Evolutionary conservation across 768 basidiomycete species (phyloP).

Genomic region (Hericium erinaceus): DNA sequence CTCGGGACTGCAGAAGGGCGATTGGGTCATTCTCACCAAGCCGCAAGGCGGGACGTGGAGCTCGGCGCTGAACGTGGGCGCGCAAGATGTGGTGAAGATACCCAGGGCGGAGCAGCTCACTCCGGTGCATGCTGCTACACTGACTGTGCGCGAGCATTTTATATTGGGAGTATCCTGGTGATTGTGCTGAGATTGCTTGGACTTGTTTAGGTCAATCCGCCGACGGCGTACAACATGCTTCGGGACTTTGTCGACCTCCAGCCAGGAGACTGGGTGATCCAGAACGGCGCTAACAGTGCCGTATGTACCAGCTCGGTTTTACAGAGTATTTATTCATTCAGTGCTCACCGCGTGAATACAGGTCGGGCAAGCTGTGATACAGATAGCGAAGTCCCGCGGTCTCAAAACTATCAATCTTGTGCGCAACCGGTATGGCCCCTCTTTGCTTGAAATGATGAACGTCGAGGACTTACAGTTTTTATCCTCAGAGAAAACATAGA

Average conservation of each 20-base stretch:
- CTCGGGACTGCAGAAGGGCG: conserved; percentile 34
- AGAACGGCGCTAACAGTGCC: conserved; percentile 82
- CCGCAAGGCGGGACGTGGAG: conserved; percentile 74
- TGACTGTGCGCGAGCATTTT: conserved; percentile 40
- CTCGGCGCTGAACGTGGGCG: conserved; percentile 41
- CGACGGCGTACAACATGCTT: conserved; percentile 81
- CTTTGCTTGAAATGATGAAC: not conserved
- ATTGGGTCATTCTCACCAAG: conserved; percentile 68
- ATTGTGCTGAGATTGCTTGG: not conserved
- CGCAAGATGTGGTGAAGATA: conserved; percentile 52
- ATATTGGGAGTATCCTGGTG: not conserved
- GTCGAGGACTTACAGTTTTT: not conserved
- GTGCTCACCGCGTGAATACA: conserved; percentile 15
- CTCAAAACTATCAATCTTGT: conserved; percentile 78
- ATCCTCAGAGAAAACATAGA: conserved; percentile 41
- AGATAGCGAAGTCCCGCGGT: conserved; percentile 60
- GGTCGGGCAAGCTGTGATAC: conserved; percentile 83
- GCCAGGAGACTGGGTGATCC: conserved; percentile 72
- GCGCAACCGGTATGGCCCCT: conserved; percentile 49
- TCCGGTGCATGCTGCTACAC: conserved; percentile 63
- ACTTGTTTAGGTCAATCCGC: conserved; percentile 57
- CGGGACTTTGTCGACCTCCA: conserved; percentile 54
- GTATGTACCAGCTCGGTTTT: conserved; percentile 29
- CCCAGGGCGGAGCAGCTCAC: conserved; percentile 37
- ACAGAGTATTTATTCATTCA: no score